These are phyloP conservation scores for Globisporangium cystogenes DNA, from an alignment of 352 stramenopile species.

Conservation along the genomic window DNA sequence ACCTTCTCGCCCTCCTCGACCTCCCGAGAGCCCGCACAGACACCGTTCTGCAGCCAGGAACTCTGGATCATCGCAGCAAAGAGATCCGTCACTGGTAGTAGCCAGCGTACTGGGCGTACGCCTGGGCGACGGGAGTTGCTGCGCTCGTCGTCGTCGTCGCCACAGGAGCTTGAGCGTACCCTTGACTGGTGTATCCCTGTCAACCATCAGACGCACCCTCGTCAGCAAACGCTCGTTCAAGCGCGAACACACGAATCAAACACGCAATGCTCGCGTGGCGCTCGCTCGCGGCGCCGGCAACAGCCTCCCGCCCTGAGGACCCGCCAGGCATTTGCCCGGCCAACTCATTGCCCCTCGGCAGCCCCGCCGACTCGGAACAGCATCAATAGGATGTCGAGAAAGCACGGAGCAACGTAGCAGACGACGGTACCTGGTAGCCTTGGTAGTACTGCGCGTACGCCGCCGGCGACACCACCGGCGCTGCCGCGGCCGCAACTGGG, in stretches of 20 bases:
- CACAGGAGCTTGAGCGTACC: conserved; percentile 33
- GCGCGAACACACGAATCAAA: conserved; percentile 3
- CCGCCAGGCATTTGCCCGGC: conserved; percentile 1
- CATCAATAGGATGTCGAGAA: conserved; percentile 10
- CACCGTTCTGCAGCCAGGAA: background rate
- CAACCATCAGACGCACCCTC: background rate
- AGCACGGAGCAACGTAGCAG: conserved; percentile 14
- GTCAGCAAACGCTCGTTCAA: background rate
- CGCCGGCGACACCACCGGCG: conserved; percentile 21
- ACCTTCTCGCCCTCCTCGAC: background rate
- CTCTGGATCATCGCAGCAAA: background rate
- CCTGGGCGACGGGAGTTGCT: conserved; percentile 15
- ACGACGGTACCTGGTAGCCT: conserved; percentile 65
- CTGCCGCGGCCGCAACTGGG: conserved; percentile 13
- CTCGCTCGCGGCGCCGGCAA: conserved; percentile 3
- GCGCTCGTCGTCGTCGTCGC: conserved; percentile 12
- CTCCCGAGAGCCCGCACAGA: background rate
- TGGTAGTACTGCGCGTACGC: conserved; percentile 65
- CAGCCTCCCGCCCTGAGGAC: background rate
- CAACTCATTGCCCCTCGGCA: background rate
- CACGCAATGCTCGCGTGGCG: conserved; percentile 6
- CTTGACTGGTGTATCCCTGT: conserved; percentile 51
- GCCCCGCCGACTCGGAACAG: conserved; percentile 10
- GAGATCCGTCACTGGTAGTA: conserved; percentile 29
- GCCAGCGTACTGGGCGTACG: conserved; percentile 51